Percentiles rank a stretch among this genome's conserved stretches.
Conservation (phyloP, 306 rosid species). For the Cyclanthera cordifolia region DNA sequence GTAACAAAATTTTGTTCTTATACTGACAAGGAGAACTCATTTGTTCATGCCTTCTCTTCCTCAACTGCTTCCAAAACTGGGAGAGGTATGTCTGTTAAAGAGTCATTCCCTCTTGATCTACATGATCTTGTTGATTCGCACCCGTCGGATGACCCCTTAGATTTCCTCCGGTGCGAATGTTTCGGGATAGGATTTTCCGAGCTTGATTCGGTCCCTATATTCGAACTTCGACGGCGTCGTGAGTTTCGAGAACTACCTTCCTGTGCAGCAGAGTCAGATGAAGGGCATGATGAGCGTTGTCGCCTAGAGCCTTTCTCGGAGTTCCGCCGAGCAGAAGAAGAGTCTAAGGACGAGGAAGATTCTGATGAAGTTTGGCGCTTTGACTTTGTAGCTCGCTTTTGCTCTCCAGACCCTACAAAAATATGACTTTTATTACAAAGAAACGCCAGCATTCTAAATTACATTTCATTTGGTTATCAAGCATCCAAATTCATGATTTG, state of each 20-base stretch:
- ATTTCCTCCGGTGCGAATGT: constrained; percentile 32
- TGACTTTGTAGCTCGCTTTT: constrained; percentile 23
- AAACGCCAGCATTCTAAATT: background rate
- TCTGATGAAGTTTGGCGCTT: constrained; percentile 23
- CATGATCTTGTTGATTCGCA: constrained; percentile 29
- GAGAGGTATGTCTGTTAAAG: constrained; percentile 33
- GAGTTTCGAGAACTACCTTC: constrained; percentile 38
- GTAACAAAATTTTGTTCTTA: constrained; percentile 9
- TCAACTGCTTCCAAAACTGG: constrained; percentile 7
- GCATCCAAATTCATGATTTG: background rate
- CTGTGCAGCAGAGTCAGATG: constrained; percentile 20
- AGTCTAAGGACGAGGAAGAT: constrained; percentile 11
- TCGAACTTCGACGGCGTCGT: constrained; percentile 27
- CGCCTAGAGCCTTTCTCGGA: constrained; percentile 34
- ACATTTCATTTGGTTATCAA: background rate
- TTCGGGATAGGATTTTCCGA: constrained; percentile 31
- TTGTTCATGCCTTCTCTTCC: constrained; percentile 5
- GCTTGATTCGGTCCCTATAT: constrained; percentile 21
- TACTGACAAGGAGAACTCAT: constrained; percentile 2
- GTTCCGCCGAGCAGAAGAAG: constrained; percentile 26
- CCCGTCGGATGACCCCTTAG: constrained; percentile 40
- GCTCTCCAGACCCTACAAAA: constrained; percentile 15
- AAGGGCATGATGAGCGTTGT: constrained; percentile 28
- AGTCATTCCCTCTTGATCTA: constrained; percentile 36
- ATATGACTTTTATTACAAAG: background rate